Base-by-base conservation (phyloP, 1,284 basidiomycete genomes). In the Vanrija sp. region DNA sequence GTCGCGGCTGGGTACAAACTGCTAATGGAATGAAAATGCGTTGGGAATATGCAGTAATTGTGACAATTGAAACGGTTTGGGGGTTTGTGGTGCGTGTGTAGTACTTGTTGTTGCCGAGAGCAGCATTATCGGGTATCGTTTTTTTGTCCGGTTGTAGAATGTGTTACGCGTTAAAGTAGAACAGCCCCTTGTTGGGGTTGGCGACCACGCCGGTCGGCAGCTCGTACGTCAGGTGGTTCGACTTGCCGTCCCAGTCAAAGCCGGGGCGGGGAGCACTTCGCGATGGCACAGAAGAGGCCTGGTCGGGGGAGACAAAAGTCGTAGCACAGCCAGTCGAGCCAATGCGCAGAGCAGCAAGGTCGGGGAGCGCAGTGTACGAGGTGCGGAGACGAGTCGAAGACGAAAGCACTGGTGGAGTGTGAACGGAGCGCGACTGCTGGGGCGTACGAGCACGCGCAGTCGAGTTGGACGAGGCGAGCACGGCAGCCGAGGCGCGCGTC, bases 151-250 rank as follows among this genome's bases (percentile, higher is more conserved):
- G 23, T 22, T 25, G 45, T 38, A 24, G 27, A 24, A 15, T 12
- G 6, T n/a, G 36, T 42, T 48, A 61, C n/a, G 56, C 53, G n/a
- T 64, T 62, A 54, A 73, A 73, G 59, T 71, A 73, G 57, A 73
- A 73, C 51, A 73, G 56, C 12, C 71, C 71, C 59, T 71, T 71
- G 53, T 62, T 66, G 38, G 61, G 56, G 52, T 70, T 65, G 41
- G 65, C 54, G 49, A 71, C 69, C 48, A 68, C 55, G 27, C 59
- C 66, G 42, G 62, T 59, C 9, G 72, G 72, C 4, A 74, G 50
- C 38, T 62, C 65, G 60, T 74, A 74, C 51, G 66, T 70, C 62
- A 61, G 66, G 47, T 61, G 62, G 39, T 39, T 23, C 7, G 45
- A 38, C 19, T 43, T 35, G 35, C 60, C 57, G 31, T 60, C 62